A percentile compares a stretch with the other conserved stretches of the same genome.
Evolutionary conservation across 331 rosid species (phyloP).

Genomic region (Cydonia oblonga): DNA sequence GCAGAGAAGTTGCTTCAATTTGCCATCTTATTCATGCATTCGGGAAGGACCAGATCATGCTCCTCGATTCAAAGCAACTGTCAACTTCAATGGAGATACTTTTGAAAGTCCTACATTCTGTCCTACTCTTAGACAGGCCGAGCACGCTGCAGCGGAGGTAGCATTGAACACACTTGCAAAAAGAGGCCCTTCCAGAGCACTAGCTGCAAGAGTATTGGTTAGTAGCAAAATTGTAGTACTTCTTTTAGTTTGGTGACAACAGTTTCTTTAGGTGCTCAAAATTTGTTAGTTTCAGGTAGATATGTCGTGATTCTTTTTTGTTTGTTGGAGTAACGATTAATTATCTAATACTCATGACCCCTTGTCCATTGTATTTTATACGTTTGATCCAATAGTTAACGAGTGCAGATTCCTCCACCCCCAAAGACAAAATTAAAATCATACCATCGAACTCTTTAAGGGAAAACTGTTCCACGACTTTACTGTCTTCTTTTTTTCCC

Average conservation of each 20-base stretch:
- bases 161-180: slow-evolving; percentile 61
- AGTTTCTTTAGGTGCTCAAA: slow-evolving; percentile 7
- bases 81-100: slow-evolving; percentile 65
- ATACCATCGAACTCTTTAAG: not conserved
- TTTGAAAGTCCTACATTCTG: slow-evolving; percentile 77
- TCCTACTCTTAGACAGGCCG: slow-evolving; percentile 72
- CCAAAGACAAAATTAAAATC: not conserved
- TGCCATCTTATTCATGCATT: slow-evolving; percentile 82
- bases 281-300: not conserved
- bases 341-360: not conserved
- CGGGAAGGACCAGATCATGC: slow-evolving; percentile 90
- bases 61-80: slow-evolving; percentile 84
- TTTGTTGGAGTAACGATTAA: not conserved
- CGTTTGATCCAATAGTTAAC: not conserved
- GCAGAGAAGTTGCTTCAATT: slow-evolving; percentile 78
- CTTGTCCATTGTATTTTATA: too few species aligned
- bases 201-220: slow-evolving; percentile 82
- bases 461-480: not conserved
- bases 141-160: slow-evolving; percentile 84
- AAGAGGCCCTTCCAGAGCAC: slow-evolving; percentile 68
- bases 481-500: not conserved
- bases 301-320: not conserved
- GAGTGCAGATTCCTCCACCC: not conserved
- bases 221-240: slow-evolving; percentile 8
- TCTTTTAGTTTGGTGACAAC: not conserved